Base-by-base conservation (phyloP, 164 flowering plant species). In the Dillenia suffruticosa region DNA sequence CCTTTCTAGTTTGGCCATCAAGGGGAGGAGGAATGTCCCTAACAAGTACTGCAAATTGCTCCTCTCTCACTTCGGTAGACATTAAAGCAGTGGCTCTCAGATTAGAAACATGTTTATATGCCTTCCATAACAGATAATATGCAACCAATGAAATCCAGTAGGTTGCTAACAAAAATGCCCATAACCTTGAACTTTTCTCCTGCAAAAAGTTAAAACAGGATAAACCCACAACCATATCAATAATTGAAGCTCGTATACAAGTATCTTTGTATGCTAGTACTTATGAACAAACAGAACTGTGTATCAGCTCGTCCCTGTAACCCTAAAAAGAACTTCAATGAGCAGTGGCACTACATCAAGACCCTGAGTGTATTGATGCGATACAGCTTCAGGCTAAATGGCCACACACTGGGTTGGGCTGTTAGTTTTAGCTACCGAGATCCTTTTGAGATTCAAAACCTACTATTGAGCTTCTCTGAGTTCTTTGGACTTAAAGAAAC, bases 141-240 rank as follows among this genome's bases (percentile, higher is more conserved):
- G 96, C 56, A 47, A 86, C 87, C 54, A 94, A 49, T n/a, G 97
- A 82, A 59, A 94, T 89, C 96, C 93, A 86, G 69, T 88, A 94
- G 17, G 72, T 58, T 4, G 76, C 86, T 15, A 75, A 19, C 50
- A 89, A 12, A 69, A 83, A 91, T 26, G 88, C 99, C 99, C 99
- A 94, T 61, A 94, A 55, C 75, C 96, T 77, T 1, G 72, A 55
- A 73, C 95, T 86, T 45, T 63, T 66, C 51, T 50, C 54, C 98
- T 94, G 92, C 24, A 76, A 72, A 2, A 44, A 43, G 53, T 46
- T 56, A n/a, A 48, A 40, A 0, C 48, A 2, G 14, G 50, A 13
- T 61, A 32, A 26, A 45, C 13, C 49, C 5, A 19, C 9, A 58
- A 14, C 11, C 9, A 49, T 59, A 22, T 49, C 17, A 12, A 15